Evolutionary conservation across 2,329 filamentous ascomycete genomes (phyloP), one percentile per base, ranked within the genome.

Genomic region (Phyllosticta citribraziliensis): DNA sequence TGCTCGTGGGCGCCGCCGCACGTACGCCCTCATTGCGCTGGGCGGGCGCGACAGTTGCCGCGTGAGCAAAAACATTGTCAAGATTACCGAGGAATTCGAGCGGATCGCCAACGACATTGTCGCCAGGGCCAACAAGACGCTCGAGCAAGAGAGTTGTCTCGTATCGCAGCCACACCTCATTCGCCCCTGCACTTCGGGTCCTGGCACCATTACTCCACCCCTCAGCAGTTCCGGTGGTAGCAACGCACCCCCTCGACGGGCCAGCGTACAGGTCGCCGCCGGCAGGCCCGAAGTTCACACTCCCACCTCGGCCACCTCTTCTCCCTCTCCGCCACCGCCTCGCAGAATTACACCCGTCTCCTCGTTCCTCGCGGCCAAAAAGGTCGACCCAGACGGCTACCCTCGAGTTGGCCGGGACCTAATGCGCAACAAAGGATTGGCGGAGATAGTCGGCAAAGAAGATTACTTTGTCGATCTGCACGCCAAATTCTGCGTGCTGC

Each of bases 391-490:
- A 2, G 79, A 82, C 65, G 81, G 82, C 6, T 80, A 80, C 62
- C 76, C 79, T 50, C 77, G 81, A 54, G 74, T 80, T 9, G 76
- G 75, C 5, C 80, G 80, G 55, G 80, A 81, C 33, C 67, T 72
- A 60, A 79, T 81, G 66, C 78, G 79, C 55, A 80, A 81, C 22
- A 78, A 82, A 63, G 81, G 79, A 60, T 71, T 84, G n/a, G 77
- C 79, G 14, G 82, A 84, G 67, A 83, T 84, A 56, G 79, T 83
- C 5, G 82, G 82, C 47, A 80, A 82, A 61, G 80, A 82, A 62
- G 78, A 79, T 69, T 80, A 84, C 65, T 84, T 84, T 65, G 78
- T 82, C 11, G 79, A 83, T 64, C 70, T 84, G 9, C 82, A 84
- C 68, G 77, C 76, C 33, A 73, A 79, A 59, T 84, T 84, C 68